These are phyloP conservation scores for Psidium guajava DNA, from an alignment of 345 rosid species.

Conservation along the genomic window DNA sequence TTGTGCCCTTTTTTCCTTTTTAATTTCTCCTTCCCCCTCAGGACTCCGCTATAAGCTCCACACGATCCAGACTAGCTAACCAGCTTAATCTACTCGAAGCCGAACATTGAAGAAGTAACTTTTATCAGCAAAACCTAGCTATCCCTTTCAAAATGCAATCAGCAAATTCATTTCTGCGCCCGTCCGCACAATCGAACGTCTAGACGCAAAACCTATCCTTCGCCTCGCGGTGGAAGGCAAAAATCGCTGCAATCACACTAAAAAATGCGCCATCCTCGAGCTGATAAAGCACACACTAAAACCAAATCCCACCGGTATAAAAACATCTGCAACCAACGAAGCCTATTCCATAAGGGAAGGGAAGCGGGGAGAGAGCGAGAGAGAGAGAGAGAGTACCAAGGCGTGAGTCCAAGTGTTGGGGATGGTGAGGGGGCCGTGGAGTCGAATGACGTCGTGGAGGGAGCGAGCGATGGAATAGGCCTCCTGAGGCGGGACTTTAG, in stretches of 20 bases:
- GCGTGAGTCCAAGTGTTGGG: constrained; percentile 71
- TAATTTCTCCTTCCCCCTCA: not conserved
- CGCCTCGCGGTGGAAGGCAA: not conserved
- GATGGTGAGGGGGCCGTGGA: constrained; percentile 65
- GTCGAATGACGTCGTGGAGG: constrained; percentile 55
- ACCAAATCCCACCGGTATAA: not conserved
- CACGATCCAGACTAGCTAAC: not conserved
- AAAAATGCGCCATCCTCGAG: not conserved
- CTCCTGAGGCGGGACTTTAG: constrained; percentile 78
- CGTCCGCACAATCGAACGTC: not conserved
- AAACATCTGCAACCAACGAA: not conserved
- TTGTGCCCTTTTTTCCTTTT: not conserved
- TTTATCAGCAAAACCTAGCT: not conserved
- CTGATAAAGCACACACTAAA: not conserved
- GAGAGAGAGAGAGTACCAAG: constrained; percentile 37
- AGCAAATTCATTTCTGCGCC: not conserved
- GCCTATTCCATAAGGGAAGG: not conserved
- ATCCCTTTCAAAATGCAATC: not conserved
- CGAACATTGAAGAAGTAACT: not conserved
- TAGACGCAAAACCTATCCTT: not conserved
- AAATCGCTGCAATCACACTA: not conserved
- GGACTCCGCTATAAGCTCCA: not conserved
- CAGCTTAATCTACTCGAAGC: not conserved
- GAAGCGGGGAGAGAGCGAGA: not conserved
- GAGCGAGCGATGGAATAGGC: constrained; percentile 62